These are phyloP conservation scores for Gossypium rotundifolium DNA, from an alignment of 345 rosid genomes.

Conservation along the genomic window DNA sequence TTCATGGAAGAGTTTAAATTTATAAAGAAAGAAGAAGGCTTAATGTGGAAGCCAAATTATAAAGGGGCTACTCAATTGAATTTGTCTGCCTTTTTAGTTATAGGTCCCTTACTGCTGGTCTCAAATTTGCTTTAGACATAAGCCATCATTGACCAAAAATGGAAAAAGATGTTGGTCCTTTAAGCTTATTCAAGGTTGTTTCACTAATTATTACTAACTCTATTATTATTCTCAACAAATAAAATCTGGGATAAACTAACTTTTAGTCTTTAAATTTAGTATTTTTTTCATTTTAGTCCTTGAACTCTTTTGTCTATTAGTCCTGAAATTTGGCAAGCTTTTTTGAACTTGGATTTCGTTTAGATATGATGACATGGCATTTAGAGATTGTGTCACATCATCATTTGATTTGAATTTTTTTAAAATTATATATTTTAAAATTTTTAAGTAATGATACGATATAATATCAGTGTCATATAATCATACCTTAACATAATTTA, in stretches of 20 bases:
- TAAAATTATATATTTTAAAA: no score
- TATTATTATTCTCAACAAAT: neutral
- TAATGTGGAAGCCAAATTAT: neutral
- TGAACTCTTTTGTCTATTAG: rapidly evolving
- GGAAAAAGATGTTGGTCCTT: no score
- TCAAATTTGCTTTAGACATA: neutral
- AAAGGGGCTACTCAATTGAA: neutral
- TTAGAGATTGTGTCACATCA: no score
- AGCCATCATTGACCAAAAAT: neutral
- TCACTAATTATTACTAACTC: neutral
- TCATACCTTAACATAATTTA: no score
- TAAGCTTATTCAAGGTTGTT: conserved; percentile 1
- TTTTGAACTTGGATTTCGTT: no score
- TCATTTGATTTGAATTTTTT: no score
- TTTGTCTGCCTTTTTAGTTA: neutral
- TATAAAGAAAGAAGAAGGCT: neutral
- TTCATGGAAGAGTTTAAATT: neutral
- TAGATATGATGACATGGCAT: no score
- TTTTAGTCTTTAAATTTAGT: no score
- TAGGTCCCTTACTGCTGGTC: neutral
- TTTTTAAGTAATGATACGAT: rapidly evolving
- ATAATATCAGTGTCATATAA: no score
- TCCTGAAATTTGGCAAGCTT: no score
- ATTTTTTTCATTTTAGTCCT: no score
- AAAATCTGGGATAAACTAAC: no score